phyloP scores from a whole-genome alignment of 495 filamentous ascomycete species.

The Staphylotrichum longicolle region DNA sequence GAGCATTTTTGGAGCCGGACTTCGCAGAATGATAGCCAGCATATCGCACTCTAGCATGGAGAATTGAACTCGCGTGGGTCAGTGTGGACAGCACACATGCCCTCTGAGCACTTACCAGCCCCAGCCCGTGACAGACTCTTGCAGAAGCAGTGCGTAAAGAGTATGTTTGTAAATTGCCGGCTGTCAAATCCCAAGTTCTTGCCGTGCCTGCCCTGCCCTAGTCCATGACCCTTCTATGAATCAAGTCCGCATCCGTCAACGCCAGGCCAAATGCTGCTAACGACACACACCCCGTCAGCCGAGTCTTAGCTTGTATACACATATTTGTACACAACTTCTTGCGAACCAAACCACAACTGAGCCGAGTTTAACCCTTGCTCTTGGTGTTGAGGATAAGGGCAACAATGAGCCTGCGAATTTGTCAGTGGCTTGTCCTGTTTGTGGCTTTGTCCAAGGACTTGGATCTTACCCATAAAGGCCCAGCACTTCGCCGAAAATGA shows the following conservation, averaged over 20 bases:
- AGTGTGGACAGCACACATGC: not conserved
- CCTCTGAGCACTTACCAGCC: not conserved
- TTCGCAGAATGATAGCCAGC: not conserved
- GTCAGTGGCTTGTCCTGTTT: constrained; percentile 13
- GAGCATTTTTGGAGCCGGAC: constrained; percentile 4
- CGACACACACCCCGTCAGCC: constrained; percentile 16
- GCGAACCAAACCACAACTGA: not conserved
- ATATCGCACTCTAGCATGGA: not conserved
- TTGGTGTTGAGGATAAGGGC: constrained; percentile 55
- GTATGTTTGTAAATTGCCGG: not conserved
- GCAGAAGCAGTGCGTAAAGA: not conserved
- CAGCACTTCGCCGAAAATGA: constrained; percentile 97
- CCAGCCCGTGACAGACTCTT: not conserved
- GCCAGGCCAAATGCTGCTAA: constrained; percentile 36
- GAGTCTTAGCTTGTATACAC: constrained; percentile 18
- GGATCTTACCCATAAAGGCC: constrained; percentile 85
- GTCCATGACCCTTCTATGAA: constrained; percentile 22
- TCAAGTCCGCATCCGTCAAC: constrained; percentile 30
- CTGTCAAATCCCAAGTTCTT: constrained; percentile 16
- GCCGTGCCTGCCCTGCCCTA: constrained; percentile 8
- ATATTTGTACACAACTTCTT: constrained; percentile 23
- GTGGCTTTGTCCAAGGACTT: constrained; percentile 12
- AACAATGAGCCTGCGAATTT: constrained; percentile 42
- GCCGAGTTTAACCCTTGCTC: constrained; percentile 49
- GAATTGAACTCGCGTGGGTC: not conserved